A percentile compares a stretch with the other conserved stretches of the same genome.
Evolutionary conservation across 306 rosid species (phyloP).

Genomic region (Acacia confusa): DNA sequence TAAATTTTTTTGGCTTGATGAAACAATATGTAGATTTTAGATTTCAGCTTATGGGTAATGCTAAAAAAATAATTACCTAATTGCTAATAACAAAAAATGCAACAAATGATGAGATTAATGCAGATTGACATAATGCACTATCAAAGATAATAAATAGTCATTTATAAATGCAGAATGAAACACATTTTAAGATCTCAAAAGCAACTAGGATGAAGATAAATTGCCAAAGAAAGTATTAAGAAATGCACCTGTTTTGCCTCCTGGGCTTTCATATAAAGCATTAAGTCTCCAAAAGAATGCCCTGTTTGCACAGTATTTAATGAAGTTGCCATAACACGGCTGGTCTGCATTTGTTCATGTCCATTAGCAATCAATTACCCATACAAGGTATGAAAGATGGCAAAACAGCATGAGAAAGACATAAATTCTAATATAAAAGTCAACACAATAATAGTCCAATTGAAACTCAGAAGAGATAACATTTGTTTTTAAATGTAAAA

Average conservation of each 20-base stretch:
- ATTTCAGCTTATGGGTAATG: not conserved
- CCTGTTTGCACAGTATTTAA: slow-evolving; percentile 79
- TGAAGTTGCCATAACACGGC: slow-evolving; percentile 71
- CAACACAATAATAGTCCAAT: not conserved
- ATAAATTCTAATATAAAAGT: not conserved
- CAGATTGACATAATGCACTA: slow-evolving; percentile 5
- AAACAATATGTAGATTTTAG: not conserved
- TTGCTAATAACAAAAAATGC: not conserved
- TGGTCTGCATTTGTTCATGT: slow-evolving; percentile 60
- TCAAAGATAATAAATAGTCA: not conserved
- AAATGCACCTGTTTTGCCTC: slow-evolving; percentile 67
- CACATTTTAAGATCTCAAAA: slow-evolving; percentile 20
- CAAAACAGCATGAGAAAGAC: slow-evolving; percentile 1
- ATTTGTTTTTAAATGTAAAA: not conserved
- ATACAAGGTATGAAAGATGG: slow-evolving; percentile 7
- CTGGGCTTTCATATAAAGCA: slow-evolving; percentile 71
- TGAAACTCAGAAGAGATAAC: slow-evolving; percentile 11
- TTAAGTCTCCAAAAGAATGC: slow-evolving; percentile 86
- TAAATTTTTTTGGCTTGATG: not conserved
- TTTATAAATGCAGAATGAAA: slow-evolving; percentile 12
- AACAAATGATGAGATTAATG: slow-evolving; percentile 13
- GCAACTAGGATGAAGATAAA: slow-evolving; percentile 19
- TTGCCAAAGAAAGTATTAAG: not conserved
- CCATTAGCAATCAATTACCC: not conserved
- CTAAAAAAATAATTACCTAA: not conserved